Evolutionary conservation across 2,329 filamentous ascomycete genomes (phyloP).

Genomic region (Macrophomina pseudophaseolina): DNA sequence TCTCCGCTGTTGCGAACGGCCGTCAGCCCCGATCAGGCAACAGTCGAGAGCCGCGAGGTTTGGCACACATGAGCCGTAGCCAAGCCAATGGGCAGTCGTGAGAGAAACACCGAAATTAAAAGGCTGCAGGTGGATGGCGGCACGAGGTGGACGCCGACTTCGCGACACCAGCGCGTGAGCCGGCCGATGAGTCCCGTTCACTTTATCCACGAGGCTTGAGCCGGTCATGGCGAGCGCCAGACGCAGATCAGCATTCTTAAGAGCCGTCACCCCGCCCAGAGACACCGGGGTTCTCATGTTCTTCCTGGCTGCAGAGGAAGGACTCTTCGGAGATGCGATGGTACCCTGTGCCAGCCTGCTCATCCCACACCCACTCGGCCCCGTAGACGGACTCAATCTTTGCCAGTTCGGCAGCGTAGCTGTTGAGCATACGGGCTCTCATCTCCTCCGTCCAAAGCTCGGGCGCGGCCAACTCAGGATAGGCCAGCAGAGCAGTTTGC

Average conservation of each 20-base stretch:
- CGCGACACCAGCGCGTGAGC: no score
- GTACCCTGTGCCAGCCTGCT: not conserved
- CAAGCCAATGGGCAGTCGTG: not conserved
- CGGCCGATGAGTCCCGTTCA: no score
- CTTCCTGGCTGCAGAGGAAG: not conserved
- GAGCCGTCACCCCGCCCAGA: no score
- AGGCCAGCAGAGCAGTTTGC: not conserved
- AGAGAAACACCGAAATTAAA: no score
- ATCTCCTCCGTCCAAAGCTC: not conserved
- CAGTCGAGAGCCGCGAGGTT: not conserved
- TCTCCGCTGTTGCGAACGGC: no score
- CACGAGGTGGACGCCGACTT: no score
- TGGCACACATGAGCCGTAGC: not conserved
- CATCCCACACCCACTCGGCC: slow-evolving; percentile 21
- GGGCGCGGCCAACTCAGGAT: not conserved
- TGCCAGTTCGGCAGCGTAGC: not conserved
- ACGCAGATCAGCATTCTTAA: no score
- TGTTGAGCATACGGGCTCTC: not conserved
- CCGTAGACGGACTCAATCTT: not conserved
- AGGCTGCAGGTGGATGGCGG: no score
- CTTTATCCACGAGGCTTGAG: not conserved
- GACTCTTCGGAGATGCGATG: not conserved
- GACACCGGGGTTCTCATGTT: not conserved
- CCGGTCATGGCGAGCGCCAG: not conserved
- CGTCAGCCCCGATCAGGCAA: not conserved